Evolutionary conservation across 2,329 filamentous ascomycete genomes (phyloP).

Genomic region (Diaporthe citrichinensis): DNA sequence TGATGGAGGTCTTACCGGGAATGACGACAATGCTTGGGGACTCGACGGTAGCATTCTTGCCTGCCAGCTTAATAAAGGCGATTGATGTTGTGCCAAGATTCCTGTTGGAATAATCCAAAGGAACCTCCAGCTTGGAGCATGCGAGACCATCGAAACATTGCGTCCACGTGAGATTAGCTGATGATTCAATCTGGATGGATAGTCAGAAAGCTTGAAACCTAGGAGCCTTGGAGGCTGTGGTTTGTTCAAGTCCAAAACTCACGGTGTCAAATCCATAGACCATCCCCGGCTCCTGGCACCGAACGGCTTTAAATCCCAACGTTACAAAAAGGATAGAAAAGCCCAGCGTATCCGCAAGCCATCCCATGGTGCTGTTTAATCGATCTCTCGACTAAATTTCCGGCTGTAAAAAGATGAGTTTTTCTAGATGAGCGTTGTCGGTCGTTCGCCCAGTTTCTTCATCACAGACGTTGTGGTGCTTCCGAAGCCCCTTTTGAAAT

Average conservation of each 20-base stretch:
- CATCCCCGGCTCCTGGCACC: background rate
- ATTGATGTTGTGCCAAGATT: background rate
- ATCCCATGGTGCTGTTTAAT: background rate
- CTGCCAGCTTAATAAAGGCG: background rate
- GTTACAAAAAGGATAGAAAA: background rate
- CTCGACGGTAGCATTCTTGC: background rate
- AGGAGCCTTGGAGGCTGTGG: background rate
- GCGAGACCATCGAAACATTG: background rate
- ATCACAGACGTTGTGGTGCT: too few relatives aligned
- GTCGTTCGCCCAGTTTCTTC: too few relatives aligned
- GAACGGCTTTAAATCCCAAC: background rate
- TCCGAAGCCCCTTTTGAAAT: background rate
- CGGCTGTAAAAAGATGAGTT: background rate
- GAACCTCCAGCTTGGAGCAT: background rate
- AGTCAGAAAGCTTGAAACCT: background rate
- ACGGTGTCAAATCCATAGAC: background rate
- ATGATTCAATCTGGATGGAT: background rate
- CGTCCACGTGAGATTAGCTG: background rate
- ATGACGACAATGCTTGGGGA: background rate
- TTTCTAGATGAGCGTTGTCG: background rate
- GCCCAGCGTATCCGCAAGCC: background rate
- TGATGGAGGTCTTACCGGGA: background rate
- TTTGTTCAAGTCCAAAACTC: background rate
- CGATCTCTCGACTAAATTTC: background rate
- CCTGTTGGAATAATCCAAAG: background rate